Base-by-base conservation (phyloP, 768 basidiomycete species). In the Termitomyces sp. region DNA sequence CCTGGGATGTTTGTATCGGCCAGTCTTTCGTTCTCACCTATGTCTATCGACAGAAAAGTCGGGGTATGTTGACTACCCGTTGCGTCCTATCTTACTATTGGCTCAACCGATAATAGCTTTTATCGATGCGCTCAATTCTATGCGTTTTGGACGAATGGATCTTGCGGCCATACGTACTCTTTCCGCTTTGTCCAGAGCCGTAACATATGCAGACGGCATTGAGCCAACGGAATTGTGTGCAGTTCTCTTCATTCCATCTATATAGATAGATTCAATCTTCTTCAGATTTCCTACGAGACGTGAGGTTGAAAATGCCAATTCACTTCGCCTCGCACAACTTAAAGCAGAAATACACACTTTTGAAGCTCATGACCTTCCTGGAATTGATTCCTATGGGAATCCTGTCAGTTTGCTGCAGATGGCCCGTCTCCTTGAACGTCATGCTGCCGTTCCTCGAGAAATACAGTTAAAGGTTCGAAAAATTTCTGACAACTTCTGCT, bases 1-100 rank as follows among this genome's bases (percentile, higher is more conserved):
- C 78, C 16, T 96, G 94, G 93, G 65, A 72, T 22, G 67, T 71
- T 26, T 87, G 90, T 62, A 80, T 96, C 26, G 80, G 78, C 6
- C 66, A 60, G 12, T 79, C 80, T n/a, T 64, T 84, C 46, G 72
- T 72, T 13, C 70, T 96, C 28, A 87, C 80, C 1, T 82, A 81
- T 58, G 94, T 96, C 7, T 96, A 94, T 74, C 78, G 94, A 36
- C 94, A 95, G 69, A 92, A 88, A 65, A 91, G 94, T 62, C 84
- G 88, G 77, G 70, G 87, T 85, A 43, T n/a, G 4, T 35, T 8
- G 20, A 24, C 26, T 44, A 33, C 53, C 12, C 16, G 16, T 26
- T 42, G 66, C 58, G 8, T 18, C 10, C 14, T 24, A 28, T 42
- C 38, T 24, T 44, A 28, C 6, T 22, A 33, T 26, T 20, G 49